phyloP scores from a whole-genome alignment of 768 basidiomycete genomes.

The Chalciporus chontae region DNA sequence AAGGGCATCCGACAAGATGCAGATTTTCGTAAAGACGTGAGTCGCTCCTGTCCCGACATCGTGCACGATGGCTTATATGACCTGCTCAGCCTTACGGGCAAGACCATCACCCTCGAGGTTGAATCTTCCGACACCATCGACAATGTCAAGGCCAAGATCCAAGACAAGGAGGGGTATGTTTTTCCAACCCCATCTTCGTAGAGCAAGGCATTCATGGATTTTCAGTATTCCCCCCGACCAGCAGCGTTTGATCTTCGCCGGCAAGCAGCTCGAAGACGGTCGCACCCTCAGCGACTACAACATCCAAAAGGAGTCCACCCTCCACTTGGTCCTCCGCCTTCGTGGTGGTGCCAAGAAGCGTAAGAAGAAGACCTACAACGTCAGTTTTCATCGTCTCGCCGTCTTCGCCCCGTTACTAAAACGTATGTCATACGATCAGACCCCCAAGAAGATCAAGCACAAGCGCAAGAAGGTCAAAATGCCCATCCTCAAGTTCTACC shows the following conservation, averaged over 20 bases:
- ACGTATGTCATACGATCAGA: slow-evolving; percentile 41
- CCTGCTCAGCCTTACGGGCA: slow-evolving; percentile 83
- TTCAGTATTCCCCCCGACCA: slow-evolving; percentile 86
- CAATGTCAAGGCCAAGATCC: slow-evolving; percentile 97
- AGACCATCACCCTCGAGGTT: slow-evolving; percentile 98
- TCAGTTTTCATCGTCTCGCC: slow-evolving; percentile 35
- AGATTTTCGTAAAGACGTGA: slow-evolving; percentile 97
- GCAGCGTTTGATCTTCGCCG: slow-evolving; percentile 98
- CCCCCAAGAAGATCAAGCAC: slow-evolving; percentile 99
- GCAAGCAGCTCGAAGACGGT: slow-evolving; percentile 99
- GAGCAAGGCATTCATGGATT: slow-evolving; percentile 2
- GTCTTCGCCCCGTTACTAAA: slow-evolving; percentile 3
- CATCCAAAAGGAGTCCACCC: slow-evolving; percentile 99
- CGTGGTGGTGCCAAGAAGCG: slow-evolving; percentile 99
- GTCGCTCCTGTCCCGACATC: slow-evolving; percentile 26
- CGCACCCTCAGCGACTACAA: slow-evolving; percentile 94
- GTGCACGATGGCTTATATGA: slow-evolving; percentile 3
- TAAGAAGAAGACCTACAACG: slow-evolving; percentile 99
- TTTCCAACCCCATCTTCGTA: not conserved
- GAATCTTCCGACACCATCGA: slow-evolving; percentile 97
- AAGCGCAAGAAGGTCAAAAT: slow-evolving; percentile 99
- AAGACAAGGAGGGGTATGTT: slow-evolving; percentile 91
- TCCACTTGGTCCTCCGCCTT: slow-evolving; percentile 95
- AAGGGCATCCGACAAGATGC: slow-evolving; percentile 77
- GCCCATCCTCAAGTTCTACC: slow-evolving; percentile 99